Evolutionary conservation across 2,329 filamentous ascomycete species (phyloP).

Genomic region (Chaetomiaceae sp.): DNA sequence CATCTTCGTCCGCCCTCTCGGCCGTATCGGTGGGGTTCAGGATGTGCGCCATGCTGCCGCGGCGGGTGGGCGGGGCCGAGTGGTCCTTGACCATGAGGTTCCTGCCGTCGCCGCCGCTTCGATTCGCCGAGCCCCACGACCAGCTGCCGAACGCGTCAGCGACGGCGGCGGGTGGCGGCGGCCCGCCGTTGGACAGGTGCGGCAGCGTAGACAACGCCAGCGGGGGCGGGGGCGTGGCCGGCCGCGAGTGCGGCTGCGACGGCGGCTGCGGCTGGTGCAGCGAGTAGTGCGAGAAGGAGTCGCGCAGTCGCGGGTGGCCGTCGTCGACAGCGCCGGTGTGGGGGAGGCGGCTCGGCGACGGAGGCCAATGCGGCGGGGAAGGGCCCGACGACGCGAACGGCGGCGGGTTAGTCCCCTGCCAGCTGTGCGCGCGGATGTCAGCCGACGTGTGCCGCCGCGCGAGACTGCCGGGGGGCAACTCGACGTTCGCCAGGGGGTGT

Average conservation of each 20-base stretch:
- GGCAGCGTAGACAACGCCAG: no score
- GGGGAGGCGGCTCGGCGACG: constrained; percentile 44
- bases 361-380: constrained; percentile 46
- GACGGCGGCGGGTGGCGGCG: constrained; percentile 21
- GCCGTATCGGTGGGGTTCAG: constrained; percentile 54
- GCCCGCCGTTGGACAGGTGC: constrained; percentile 40
- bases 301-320: constrained; percentile 50
- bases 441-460: constrained; percentile 69
- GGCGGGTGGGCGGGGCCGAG: constrained; percentile 50
- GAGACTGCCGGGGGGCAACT: constrained; percentile 10
- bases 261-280: constrained; percentile 34
- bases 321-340: constrained; percentile 46
- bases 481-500: constrained; percentile 29
- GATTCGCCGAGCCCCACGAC: constrained; percentile 49
- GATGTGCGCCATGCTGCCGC: constrained; percentile 58
- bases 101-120: constrained; percentile 38
- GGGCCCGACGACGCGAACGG: constrained; percentile 63
- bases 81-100: constrained; percentile 47
- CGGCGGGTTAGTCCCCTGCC: constrained; percentile 55
- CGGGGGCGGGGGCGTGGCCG: constrained; percentile 50
- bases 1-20: constrained; percentile 51
- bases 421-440: constrained; percentile 85
- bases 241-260: constrained; percentile 46
- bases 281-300: constrained; percentile 52
- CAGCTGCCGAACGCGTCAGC: constrained; percentile 47